Evolutionary conservation across 257 asterid genomes (phyloP).

Genomic region (Petrea volubilis): DNA sequence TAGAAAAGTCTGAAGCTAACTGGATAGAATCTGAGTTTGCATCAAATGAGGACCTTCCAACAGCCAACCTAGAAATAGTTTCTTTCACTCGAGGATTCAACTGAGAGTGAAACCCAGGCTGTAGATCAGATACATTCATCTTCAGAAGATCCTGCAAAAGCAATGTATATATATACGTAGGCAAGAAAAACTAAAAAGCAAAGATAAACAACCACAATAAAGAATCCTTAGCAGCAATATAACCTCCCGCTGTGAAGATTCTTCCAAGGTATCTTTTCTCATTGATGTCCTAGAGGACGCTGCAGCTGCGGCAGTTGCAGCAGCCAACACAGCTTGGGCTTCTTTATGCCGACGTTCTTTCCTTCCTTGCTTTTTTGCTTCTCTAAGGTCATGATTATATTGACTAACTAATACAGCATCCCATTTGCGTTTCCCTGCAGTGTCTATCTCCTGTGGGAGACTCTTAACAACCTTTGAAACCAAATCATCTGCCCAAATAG

Average conservation of each 20-base stretch:
- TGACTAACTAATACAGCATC: constrained; percentile 79
- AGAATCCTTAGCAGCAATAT: constrained; percentile 6
- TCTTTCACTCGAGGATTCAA: constrained; percentile 65
- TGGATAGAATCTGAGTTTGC: constrained; percentile 46
- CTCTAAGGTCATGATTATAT: constrained; percentile 76
- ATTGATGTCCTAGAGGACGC: constrained; percentile 82
- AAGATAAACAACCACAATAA: neutral
- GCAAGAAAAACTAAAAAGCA: neutral
- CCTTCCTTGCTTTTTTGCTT: constrained; percentile 90
- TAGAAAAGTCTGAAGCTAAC: constrained; percentile 50
- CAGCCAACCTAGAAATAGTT: constrained; percentile 55
- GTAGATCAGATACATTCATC: constrained; percentile 44
- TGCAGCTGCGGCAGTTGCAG: constrained; percentile 99
- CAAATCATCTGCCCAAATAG: constrained; percentile 64
- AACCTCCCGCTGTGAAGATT: constrained; percentile 69
- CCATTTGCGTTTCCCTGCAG: constrained; percentile 72
- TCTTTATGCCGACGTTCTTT: constrained; percentile 93
- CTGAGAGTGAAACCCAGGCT: constrained; percentile 50
- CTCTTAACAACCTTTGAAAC: constrained; percentile 63
- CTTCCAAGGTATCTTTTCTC: constrained; percentile 83
- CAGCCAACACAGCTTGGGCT: constrained; percentile 96
- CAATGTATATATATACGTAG: neutral
- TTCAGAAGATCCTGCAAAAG: constrained; percentile 53
- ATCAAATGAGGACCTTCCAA: constrained; percentile 51
- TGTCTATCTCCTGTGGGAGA: constrained; percentile 74